These are phyloP conservation scores for Talaromyces wortmannii DNA, from an alignment of 495 filamentous ascomycete species.

Conservation along the genomic window DNA sequence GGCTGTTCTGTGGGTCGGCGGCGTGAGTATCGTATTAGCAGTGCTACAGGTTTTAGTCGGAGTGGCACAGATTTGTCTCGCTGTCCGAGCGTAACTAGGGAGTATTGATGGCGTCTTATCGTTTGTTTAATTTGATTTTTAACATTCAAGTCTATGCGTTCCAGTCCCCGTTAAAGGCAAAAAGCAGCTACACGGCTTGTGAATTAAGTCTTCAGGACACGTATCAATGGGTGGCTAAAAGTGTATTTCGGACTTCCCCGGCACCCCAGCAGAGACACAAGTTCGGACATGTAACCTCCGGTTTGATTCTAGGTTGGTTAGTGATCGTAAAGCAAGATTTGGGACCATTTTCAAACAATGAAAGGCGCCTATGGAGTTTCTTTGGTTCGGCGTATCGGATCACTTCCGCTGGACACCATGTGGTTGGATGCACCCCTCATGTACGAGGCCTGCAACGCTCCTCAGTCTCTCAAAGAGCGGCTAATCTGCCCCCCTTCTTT, in stretches of 20 bases:
- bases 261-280: background rate
- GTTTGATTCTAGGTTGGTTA: background rate
- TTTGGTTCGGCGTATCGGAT: background rate
- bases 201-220: background rate
- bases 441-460: background rate
- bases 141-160: too few species aligned
- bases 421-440: background rate
- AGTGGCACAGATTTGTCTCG: background rate
- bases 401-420: too few species aligned
- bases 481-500: background rate
- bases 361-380: background rate
- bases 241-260: background rate
- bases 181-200: too few species aligned
- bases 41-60: background rate
- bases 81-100: background rate
- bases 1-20: conserved; percentile 12
- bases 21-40: background rate
- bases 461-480: background rate
- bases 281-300: background rate
- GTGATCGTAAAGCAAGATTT: background rate
- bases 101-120: background rate
- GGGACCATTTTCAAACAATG: background rate
- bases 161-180: too few species aligned
- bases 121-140: too few species aligned
- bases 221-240: too few species aligned